These are phyloP conservation scores for Camellia lanceoleosa DNA, from an alignment of 148 eudicot species.

Conservation along the genomic window DNA sequence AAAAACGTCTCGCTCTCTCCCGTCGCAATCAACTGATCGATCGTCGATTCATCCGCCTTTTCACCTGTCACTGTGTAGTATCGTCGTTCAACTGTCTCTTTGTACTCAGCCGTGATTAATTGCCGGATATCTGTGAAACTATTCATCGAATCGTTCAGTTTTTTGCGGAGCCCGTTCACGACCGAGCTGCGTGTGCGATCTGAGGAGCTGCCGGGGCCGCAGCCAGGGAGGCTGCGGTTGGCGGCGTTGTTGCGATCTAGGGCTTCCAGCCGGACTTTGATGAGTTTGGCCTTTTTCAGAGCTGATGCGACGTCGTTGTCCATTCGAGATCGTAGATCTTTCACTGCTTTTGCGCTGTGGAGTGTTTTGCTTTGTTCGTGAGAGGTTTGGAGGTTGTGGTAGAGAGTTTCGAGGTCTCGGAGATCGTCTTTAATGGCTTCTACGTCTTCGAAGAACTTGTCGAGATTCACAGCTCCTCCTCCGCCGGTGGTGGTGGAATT, in stretches of 20 bases:
- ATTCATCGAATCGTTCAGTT: slow-evolving; percentile 69
- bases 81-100: slow-evolving; percentile 75
- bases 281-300: slow-evolving; percentile 63
- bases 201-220: slow-evolving; percentile 83
- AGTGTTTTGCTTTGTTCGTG: slow-evolving; percentile 74
- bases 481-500: background rate
- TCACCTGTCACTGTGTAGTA: slow-evolving; percentile 90
- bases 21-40: slow-evolving; percentile 65
- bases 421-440: slow-evolving; percentile 64
- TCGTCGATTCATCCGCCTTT: slow-evolving; percentile 58
- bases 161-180: slow-evolving; percentile 69
- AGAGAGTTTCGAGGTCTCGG: slow-evolving; percentile 47
- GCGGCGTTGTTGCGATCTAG: slow-evolving; percentile 69
- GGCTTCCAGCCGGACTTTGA: slow-evolving; percentile 61
- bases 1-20: slow-evolving; percentile 86
- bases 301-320: slow-evolving; percentile 55
- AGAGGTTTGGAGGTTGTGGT: slow-evolving; percentile 33
- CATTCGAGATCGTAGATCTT: slow-evolving; percentile 60
- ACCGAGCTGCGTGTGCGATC: slow-evolving; percentile 76
- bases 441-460: slow-evolving; percentile 73
- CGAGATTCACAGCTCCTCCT: slow-evolving; percentile 44
- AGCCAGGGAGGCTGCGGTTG: slow-evolving; percentile 60
- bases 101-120: slow-evolving; percentile 56
- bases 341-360: slow-evolving; percentile 55
- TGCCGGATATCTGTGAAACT: slow-evolving; percentile 57